Percentiles rank a stretch among this genome's conserved stretches.
These are phyloP conservation scores for Xylariales sp. DNA, from an alignment of 2,329 filamentous ascomycete species.

Conservation along the genomic window DNA sequence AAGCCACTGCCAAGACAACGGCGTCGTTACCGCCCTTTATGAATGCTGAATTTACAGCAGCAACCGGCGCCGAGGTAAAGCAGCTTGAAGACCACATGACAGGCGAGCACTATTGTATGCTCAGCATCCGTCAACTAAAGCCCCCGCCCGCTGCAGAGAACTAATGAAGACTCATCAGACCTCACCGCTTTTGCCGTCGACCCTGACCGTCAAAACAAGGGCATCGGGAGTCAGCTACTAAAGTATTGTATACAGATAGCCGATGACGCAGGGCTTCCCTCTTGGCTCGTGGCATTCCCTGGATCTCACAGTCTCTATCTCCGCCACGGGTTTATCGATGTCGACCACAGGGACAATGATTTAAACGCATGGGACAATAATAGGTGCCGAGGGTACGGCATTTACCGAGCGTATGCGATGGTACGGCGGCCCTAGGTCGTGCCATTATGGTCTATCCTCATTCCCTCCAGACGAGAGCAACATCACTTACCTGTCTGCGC, in stretches of 20 bases:
- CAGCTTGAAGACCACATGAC: constrained; percentile 26
- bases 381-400: constrained; percentile 30
- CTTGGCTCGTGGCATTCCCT: constrained; percentile 32
- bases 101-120: constrained; percentile 33
- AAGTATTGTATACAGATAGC: constrained; percentile 27
- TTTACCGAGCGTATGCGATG: constrained; percentile 35
- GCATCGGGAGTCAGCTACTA: constrained; percentile 30
- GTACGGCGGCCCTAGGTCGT: constrained; percentile 15
- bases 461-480: not conserved
- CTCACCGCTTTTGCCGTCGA: constrained; percentile 33
- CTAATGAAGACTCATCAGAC: constrained; percentile 20
- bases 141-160: not conserved
- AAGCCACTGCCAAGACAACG: constrained; percentile 11
- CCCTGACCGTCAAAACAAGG: constrained; percentile 22
- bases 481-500: not conserved
- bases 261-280: constrained; percentile 29
- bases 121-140: not conserved
- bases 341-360: constrained; percentile 31
- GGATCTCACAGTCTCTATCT: constrained; percentile 33
- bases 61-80: constrained; percentile 25
- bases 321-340: constrained; percentile 29
- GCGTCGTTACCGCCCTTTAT: constrained; percentile 21
- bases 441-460: not conserved
- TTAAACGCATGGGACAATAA: constrained; percentile 31
- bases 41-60: constrained; percentile 31